A percentile compares a stretch with the other conserved stretches of the same genome.
Evolutionary conservation across 2,329 filamentous ascomycete species (phyloP).

Genomic region (Bipolaris cookei): DNA sequence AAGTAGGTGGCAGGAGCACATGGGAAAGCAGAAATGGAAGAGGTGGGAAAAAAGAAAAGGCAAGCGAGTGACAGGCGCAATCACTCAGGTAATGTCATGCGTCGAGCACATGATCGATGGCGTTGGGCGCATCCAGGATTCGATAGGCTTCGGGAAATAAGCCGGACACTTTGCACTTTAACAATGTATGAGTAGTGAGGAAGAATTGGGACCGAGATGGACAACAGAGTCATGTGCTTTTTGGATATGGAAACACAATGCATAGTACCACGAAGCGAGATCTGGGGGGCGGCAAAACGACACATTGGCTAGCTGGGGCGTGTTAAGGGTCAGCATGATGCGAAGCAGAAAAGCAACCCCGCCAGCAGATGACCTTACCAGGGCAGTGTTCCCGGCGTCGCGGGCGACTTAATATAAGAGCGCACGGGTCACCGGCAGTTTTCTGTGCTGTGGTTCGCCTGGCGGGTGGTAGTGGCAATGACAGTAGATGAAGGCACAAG

Average conservation of each 20-base stretch:
- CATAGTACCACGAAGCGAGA: neutral
- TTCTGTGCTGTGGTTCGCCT: slow-evolving; percentile 14
- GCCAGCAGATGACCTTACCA: slow-evolving; percentile 2
- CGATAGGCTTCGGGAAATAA: slow-evolving; percentile 8
- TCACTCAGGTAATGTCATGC: slow-evolving; percentile 1
- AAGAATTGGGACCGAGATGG: neutral
- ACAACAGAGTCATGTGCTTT: neutral
- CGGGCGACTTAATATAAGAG: slow-evolving; percentile 4
- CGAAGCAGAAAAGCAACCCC: neutral
- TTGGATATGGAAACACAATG: neutral
- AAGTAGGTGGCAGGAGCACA: neutral
- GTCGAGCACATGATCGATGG: slow-evolving; percentile 9
- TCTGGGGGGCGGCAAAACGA: neutral
- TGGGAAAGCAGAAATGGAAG: neutral
- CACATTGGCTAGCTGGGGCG: neutral
- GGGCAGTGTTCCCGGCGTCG: neutral
- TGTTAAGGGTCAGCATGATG: neutral
- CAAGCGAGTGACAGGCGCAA: neutral
- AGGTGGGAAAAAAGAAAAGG: neutral
- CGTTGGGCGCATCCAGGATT: slow-evolving; percentile 4
- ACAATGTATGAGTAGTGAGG: slow-evolving; percentile 25
- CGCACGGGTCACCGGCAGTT: slow-evolving; percentile 22
- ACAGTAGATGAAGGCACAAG: slow-evolving; percentile 17
- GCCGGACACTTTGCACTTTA: slow-evolving; percentile 16
- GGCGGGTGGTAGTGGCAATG: slow-evolving; percentile 7